Conservation (phyloP, 2,329 filamentous ascomycete genomes). For the Alternaria atra region DNA sequence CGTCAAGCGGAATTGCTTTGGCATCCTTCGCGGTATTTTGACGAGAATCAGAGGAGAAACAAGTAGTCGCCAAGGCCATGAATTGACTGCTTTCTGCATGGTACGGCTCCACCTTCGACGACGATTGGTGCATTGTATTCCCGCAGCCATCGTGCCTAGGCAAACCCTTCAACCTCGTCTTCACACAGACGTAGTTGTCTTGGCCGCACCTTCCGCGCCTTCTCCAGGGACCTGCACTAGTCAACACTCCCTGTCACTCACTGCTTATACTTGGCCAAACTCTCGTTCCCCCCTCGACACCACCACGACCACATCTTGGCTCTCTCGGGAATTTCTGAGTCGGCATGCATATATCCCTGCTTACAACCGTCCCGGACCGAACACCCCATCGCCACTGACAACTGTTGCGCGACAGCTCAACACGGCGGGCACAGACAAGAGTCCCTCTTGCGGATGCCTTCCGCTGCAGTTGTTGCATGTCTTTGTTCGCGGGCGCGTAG, state of each 20-base stretch:
- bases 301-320: neutral
- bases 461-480: neutral
- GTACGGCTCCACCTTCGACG: neutral
- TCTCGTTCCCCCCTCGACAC: neutral
- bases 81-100: neutral
- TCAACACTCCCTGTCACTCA: neutral
- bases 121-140: neutral
- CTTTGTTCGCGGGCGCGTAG: conserved; percentile 1
- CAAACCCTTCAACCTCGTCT: conserved; percentile 2
- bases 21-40: neutral
- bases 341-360: conserved; percentile 7
- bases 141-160: neutral
- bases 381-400: conserved; percentile 3
- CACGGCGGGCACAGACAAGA: conserved; percentile 8
- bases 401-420: conserved; percentile 14
- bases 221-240: conserved; percentile 15
- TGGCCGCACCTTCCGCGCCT: conserved; percentile 8
- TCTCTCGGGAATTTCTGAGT: conserved; percentile 3
- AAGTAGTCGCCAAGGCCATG: neutral
- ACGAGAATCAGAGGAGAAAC: neutral
- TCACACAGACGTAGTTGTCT: neutral
- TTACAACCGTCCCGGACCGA: conserved; percentile 3
- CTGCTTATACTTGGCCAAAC: neutral
- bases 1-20: conserved; percentile 4
- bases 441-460: conserved; percentile 3